Evolutionary conservation across 2,329 filamentous ascomycete species (phyloP), one percentile per base, ranked within the genome.

Genomic region (Xylaria sp.): DNA sequence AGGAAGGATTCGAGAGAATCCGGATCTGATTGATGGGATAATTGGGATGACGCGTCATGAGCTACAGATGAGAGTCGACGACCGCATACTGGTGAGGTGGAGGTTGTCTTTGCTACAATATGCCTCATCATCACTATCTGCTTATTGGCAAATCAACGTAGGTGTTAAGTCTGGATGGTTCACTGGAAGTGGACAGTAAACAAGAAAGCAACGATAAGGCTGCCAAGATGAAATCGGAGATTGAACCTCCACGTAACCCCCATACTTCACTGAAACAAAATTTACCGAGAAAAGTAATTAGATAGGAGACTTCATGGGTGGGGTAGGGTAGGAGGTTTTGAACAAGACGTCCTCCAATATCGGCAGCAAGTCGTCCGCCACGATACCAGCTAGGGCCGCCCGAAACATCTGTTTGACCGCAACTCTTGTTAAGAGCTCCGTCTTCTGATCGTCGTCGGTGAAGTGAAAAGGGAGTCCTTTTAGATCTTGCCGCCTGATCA

Each of bases 361-460:
- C 18, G 51, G 43, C 4, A 70, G 20, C 8, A 72, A 48, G n/a
- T 25, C 23, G 4, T 59, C 41, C 13, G 59, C 62, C 12, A 72
- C 36, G 18, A 31, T 66, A 28, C 33, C 41, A n/a, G 41, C 46
- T 6, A 72, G 43, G 7, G 43, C 59, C 51, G n/a, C 46, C 9
- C n/a, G 51, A 33, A 69, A 72, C 43, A 59, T 61, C 15, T 59
- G 59, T 43, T 48, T 69, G 15, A 60, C 66, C 58, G 63, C 57
- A 25, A 71, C 25, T 51, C 71, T 65, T 25, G 71, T 71, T 20
- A 72, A 33, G 15, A 72, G 56, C 33, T 72, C 71, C 9, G 56
- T 59, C 58, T 72, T 71, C 28, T 63, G 31, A 0, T 64, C 66
- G 9, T 69, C 49, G 6, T 64, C 12, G 8, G 66, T 58, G 59